phyloP scores from a whole-genome alignment of 176 grass and related monocot species.

The Juncus effusus region DNA sequence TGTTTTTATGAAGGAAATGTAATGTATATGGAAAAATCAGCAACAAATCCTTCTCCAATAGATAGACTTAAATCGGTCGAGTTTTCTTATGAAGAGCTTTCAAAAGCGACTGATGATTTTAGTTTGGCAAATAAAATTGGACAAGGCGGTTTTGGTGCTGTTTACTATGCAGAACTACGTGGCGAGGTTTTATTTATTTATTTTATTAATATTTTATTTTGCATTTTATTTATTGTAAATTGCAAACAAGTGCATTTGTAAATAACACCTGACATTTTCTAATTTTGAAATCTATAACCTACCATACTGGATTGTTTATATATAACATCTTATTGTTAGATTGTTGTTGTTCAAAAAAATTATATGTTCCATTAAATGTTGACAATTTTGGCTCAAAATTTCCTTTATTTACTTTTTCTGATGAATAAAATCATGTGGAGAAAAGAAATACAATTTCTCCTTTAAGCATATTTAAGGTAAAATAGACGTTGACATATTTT shows the following conservation, averaged over 20 bases:
- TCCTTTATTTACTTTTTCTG: no score
- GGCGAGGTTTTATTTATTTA: conserved; percentile 64
- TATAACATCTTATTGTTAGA: no score
- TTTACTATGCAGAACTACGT: conserved; percentile 80
- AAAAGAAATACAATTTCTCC: neutral
- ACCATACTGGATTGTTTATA: neutral
- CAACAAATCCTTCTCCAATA: conserved; percentile 30
- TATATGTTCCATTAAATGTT: no score
- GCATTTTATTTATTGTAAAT: conserved; percentile 15
- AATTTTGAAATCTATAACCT: neutral
- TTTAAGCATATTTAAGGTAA: conserved; percentile 20
- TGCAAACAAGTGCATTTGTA: neutral
- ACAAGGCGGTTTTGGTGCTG: conserved; percentile 69
- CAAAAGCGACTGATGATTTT: conserved; percentile 76
- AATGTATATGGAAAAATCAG: conserved; percentile 7
- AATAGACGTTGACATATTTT: conserved; percentile 17
- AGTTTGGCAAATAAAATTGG: conserved; percentile 91
- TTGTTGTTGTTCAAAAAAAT: no score
- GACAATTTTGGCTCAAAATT: no score
- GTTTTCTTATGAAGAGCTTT: conserved; percentile 88
- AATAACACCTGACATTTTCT: no score
- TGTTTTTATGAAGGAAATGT: conserved; percentile 11
- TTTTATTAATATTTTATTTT: neutral
- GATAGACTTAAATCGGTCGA: conserved; percentile 84
- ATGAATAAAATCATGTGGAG: no score